Base-by-base conservation (phyloP, 148 eudicot species). In the Simmondsia chinensis region DNA sequence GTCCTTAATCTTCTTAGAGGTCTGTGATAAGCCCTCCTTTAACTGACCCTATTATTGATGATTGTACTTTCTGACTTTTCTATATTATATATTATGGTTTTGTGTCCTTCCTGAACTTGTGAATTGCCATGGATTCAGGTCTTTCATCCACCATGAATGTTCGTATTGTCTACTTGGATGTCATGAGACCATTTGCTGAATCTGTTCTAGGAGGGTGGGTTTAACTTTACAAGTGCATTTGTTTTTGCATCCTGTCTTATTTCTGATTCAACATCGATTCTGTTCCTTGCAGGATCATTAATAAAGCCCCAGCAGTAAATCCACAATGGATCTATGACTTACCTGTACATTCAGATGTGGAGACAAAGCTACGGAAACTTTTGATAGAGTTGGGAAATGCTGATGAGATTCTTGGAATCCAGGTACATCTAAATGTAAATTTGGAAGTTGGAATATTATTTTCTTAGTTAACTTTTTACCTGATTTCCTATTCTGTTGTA, bases 121-220 rank as follows among this genome's bases (percentile, higher is more conserved):
- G 34, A 32, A 33, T 32, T 65, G 38, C 20, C 56, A 50, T 50
- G 32, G 38, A 45, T 57, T 57, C 73, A 91, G 99, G 99, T 55
- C 94, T 91, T 54, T 91, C 99, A 48, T 68, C 99, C 40, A 74
- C 83, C 41, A 76, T 91, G 96, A 61, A 82, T 59, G 76, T 70
- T 37, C 79, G 86, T 21, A 65, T 91, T 47, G 64, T 36, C 34
- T 91, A 91, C 73, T 53, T 79, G 35, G 95, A 81, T 59, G 70
- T 86, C 60, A 91, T 91, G 99, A 79, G 94, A 72, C 99, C 99
- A 46, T 91, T 91, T 80, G 99, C 99, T 27, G 99, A 91, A 70
- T 86, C 95, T 72, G 99, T 86, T 66, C 57, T 91, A 50, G 76
- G 72, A 40, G 60, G 83, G 99, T 91, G 62, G 54, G 84, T 64